phyloP scores from a whole-genome alignment of 306 rosid species.

The Acmispon strigosus region DNA sequence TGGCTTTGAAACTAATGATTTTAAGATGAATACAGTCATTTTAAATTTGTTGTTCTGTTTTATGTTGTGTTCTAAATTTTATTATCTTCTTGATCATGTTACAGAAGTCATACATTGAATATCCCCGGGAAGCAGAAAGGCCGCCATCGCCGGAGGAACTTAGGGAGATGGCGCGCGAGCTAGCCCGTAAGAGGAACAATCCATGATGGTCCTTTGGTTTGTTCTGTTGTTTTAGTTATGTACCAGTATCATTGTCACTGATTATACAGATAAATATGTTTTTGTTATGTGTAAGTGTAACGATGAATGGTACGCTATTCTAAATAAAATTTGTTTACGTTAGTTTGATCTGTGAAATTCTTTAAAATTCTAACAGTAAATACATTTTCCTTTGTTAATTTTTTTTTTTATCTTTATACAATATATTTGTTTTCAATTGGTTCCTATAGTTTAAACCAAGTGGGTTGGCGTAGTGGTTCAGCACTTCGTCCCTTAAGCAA shows the following conservation, averaged over 20 bases:
- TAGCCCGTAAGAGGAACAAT: constrained; percentile 55
- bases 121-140: constrained; percentile 64
- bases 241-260: background rate
- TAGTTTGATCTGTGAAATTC: background rate
- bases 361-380: background rate
- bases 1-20: background rate
- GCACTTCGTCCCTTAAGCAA: no score
- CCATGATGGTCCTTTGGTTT: constrained; percentile 29
- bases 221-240: background rate
- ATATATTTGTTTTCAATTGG: no score
- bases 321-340: background rate
- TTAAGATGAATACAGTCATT: background rate
- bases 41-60: background rate
- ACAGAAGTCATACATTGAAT: constrained; percentile 60
- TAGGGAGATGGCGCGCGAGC: constrained; percentile 70
- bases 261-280: constrained; percentile 5
- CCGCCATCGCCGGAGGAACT: constrained; percentile 85
- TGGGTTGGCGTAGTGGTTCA: no score
- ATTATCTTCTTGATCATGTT: constrained; percentile 4
- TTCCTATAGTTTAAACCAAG: no score
- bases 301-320: background rate
- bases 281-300: background rate
- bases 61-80: background rate
- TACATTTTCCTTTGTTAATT: background rate
- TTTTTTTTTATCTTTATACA: background rate